phyloP scores from a whole-genome alignment of 208 protist species.

The Crithidia bombi region DNA sequence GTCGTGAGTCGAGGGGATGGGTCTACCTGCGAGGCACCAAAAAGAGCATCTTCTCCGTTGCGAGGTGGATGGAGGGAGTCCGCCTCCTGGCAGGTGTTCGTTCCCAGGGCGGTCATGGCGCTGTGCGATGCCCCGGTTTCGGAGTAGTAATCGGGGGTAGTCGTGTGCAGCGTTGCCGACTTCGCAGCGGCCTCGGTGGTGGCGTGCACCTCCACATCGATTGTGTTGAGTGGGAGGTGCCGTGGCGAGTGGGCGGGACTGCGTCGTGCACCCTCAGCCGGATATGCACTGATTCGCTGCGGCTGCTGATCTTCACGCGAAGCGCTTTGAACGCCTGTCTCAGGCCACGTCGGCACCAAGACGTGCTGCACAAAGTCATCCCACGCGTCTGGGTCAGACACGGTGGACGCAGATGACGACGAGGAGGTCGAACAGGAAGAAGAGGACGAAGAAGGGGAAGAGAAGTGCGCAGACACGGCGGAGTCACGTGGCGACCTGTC shows the following conservation, averaged over 20 bases:
- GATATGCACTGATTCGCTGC: slow-evolving; percentile 1
- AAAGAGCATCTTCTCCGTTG: not conserved
- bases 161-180: slow-evolving; percentile 9
- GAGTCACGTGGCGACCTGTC: not conserved
- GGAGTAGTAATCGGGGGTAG: slow-evolving; percentile 27
- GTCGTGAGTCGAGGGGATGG: slow-evolving; percentile 29
- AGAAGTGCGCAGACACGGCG: too few species aligned
- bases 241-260: not conserved
- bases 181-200: not conserved
- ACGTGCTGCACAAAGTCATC: slow-evolving; percentile 28
- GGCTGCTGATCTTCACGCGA: not conserved
- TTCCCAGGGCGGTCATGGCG: too few species aligned
- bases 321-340: not conserved
- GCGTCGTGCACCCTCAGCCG: too few species aligned
- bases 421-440: slow-evolving; percentile 13
- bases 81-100: not conserved
- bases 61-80: not conserved
- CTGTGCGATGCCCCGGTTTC: not conserved
- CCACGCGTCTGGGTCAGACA: slow-evolving; percentile 30
- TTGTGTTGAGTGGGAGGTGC: slow-evolving; percentile 13
- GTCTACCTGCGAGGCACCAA: slow-evolving; percentile 9
- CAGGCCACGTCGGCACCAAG: not conserved
- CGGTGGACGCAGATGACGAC: slow-evolving; percentile 25
- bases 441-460: not conserved
- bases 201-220: slow-evolving; percentile 20